A percentile compares a stretch with the other conserved stretches of the same genome.
phyloP scores from a whole-genome alignment of 345 rosid genomes.

The Brassica rapa region DNA sequence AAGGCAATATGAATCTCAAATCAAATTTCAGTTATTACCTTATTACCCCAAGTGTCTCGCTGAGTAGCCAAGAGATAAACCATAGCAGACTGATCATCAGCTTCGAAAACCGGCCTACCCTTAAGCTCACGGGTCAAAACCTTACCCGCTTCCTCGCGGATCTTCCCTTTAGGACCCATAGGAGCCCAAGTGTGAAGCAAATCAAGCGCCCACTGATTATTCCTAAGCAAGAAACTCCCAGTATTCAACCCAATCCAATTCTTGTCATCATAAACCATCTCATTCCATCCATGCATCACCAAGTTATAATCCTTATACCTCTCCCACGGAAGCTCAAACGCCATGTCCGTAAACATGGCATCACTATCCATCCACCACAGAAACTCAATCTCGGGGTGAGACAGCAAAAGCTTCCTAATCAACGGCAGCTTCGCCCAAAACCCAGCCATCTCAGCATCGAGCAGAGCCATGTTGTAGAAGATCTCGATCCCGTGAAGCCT shows the following conservation, averaged over 20 bases:
- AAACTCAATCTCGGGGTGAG: constrained; percentile 75
- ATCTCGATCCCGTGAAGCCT: constrained; percentile 69
- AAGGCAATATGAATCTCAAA: no score
- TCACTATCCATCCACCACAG: constrained; percentile 91
- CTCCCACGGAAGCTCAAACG: constrained; percentile 79
- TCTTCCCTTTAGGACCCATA: constrained; percentile 76
- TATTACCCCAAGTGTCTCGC: constrained; percentile 63
- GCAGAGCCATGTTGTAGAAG: constrained; percentile 68
- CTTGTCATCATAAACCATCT: constrained; percentile 67
- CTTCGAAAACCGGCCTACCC: constrained; percentile 64
- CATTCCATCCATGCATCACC: constrained; percentile 81
- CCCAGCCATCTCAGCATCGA: constrained; percentile 78
- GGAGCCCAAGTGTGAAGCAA: constrained; percentile 73
- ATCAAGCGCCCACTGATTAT: constrained; percentile 72
- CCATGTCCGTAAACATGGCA: constrained; percentile 80
- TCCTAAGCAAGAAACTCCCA: constrained; percentile 72
- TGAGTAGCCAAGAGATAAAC: constrained; percentile 67
- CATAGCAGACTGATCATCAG: constrained; percentile 80
- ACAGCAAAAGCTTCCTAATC: constrained; percentile 62
- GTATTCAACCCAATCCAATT: constrained; percentile 79
- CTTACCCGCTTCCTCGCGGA: constrained; percentile 71
- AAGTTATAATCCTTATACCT: constrained; percentile 61
- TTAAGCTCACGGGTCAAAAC: constrained; percentile 62
- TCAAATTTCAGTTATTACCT: constrained; percentile 35
- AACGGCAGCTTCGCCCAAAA: constrained; percentile 73